Evolutionary conservation across 768 basidiomycete species (phyloP), one percentile per base, ranked within the genome.

Genomic region (Inosperma sp.): DNA sequence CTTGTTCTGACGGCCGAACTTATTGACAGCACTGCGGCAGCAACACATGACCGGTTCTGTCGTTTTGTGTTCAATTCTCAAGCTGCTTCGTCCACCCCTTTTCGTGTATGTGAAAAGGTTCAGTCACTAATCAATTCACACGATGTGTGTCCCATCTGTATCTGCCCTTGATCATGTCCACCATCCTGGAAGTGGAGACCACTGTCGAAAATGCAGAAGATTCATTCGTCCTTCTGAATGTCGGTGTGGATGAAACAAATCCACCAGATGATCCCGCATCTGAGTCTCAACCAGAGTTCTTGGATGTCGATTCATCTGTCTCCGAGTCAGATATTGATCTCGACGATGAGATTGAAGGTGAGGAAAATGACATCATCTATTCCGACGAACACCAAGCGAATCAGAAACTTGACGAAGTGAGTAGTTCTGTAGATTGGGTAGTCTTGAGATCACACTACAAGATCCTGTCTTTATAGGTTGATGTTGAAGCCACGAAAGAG

Each of bases 241-340:
- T 14, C 14, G 7, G 44, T 23, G 21, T 23, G 17, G 30, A 46
- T 25, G n/a, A 46, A 22, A n/a, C 31, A 25, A 46, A n/a, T 21
- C 30, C 30, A 46, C 44, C 29, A 0, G 30, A 34, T 33, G 44
- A 46, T 14, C 16, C 43, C 23, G 43, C 29, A 21, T 14, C 13
- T 31, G 30, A 31, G n/a, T 31, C 45, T 19, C 14, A n/a, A 26
- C 36, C 46, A 25, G 46, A 17, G n/a, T 37, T 12, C 25, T 37
- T 35, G n/a, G n/a, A n/a, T n/a, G n/a, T n/a, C 25, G 46, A 48
- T 27, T 48, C 46, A 37, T 46, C 31, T 22, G 31, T 46, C n/a
- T 23, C n/a, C n/a, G n/a, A n/a, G n/a, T n/a, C 26, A 25, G 25
- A 48, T 27, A 48, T 48, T 37, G 46, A 48, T 36, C 30, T 33